phyloP scores from a whole-genome alignment of 2,329 filamentous ascomycete species.

The Coleophoma crateriformis region DNA sequence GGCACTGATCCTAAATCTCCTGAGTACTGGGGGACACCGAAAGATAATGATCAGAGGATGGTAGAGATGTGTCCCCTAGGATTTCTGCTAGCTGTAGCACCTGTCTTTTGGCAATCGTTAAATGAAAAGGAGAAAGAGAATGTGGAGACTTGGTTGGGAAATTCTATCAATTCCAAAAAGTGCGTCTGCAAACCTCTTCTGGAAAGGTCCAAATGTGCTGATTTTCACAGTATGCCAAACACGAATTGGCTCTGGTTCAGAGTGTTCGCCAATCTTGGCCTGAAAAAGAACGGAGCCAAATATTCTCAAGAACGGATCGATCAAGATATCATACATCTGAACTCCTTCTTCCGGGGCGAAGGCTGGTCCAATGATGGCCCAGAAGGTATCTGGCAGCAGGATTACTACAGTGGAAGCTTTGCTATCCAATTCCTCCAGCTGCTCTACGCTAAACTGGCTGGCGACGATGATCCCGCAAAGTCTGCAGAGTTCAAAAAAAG shows the following conservation, averaged over 20 bases:
- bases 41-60: conserved; percentile 77
- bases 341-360: conserved; percentile 76
- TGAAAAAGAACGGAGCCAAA: conserved; percentile 68
- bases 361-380: conserved; percentile 83
- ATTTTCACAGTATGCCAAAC: conserved; percentile 63
- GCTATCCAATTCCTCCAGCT: conserved; percentile 78
- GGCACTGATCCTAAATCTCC: conserved; percentile 65
- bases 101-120: conserved; percentile 44
- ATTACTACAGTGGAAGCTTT: conserved; percentile 79
- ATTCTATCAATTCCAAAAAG: conserved; percentile 73
- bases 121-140: conserved; percentile 57
- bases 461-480: conserved; percentile 58
- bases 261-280: conserved; percentile 74
- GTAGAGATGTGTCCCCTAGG: conserved; percentile 80
- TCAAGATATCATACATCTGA: conserved; percentile 70
- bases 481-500: conserved; percentile 65
- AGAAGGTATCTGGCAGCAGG: conserved; percentile 75
- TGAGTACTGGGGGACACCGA: conserved; percentile 74
- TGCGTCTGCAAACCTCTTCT: conserved; percentile 21
- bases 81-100: conserved; percentile 65
- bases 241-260: conserved; percentile 76
- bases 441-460: conserved; percentile 68
- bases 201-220: background rate
- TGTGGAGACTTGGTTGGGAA: conserved; percentile 67
- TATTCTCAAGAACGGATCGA: conserved; percentile 67